Conservation (phyloP, 176 grass and related monocot genomes). For the Triticum monococcum region DNA sequence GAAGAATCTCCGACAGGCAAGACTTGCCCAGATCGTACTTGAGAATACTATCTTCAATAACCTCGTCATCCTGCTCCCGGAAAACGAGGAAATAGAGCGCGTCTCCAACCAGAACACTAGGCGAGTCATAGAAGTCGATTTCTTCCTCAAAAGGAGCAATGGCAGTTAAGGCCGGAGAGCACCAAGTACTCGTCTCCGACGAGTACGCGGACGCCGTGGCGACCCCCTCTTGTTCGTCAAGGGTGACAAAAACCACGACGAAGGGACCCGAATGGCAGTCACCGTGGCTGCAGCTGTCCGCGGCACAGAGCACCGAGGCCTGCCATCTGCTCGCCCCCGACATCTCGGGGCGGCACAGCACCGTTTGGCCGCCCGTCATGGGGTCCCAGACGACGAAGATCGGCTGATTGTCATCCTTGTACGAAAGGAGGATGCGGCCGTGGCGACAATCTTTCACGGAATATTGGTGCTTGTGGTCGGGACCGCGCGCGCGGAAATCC, state of each 20-base stretch:
- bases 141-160: background rate
- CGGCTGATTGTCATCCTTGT: background rate
- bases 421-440: background rate
- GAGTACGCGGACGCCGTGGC: background rate
- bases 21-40: background rate
- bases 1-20: background rate
- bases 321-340: background rate
- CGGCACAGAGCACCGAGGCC: background rate
- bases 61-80: background rate
- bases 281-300: background rate
- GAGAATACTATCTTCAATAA: background rate
- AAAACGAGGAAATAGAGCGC: background rate
- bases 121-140: background rate
- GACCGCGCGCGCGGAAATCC: background rate
- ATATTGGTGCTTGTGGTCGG: background rate
- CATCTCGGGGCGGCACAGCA: background rate
- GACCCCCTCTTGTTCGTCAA: background rate
- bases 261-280: background rate
- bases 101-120: background rate
- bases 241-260: background rate
- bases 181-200: background rate
- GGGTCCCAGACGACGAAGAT: background rate
- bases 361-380: background rate
- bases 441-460: background rate
- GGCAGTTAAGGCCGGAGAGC: background rate